Evolutionary conservation across 441 rosid genomes (phyloP).

Genomic region (Erodium trifolium): DNA sequence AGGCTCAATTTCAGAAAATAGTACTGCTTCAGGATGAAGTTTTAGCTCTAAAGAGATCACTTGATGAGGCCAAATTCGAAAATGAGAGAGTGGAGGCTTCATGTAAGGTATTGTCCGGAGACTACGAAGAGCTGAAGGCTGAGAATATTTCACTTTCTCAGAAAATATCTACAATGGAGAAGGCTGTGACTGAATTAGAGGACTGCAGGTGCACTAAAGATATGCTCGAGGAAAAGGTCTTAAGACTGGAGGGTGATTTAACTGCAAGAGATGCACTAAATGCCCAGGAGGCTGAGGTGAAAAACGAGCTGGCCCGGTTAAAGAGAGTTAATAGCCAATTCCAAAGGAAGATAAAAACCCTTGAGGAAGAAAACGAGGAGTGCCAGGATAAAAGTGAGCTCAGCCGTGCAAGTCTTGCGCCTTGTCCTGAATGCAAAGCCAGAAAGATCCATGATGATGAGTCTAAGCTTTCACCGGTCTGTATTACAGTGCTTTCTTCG

Average conservation of each 20-base stretch:
- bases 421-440: conserved; percentile 18
- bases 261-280: conserved; percentile 51
- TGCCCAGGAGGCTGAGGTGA: conserved; percentile 44
- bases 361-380: conserved; percentile 39
- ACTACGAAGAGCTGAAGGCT: conserved; percentile 33
- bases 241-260: conserved; percentile 27
- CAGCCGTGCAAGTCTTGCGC: conserved; percentile 19
- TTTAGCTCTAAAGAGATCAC: conserved; percentile 26
- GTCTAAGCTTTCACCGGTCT: conserved; percentile 17
- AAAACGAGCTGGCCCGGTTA: conserved; percentile 43
- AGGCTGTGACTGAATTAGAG: conserved; percentile 31
- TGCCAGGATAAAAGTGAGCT: conserved; percentile 22
- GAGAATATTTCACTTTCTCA: conserved; percentile 29
- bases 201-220: conserved; percentile 26
- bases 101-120: conserved; percentile 20
- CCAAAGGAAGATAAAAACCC: conserved; percentile 32
- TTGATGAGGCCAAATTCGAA: conserved; percentile 23
- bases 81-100: conserved; percentile 36
- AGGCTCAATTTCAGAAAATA: conserved; percentile 29
- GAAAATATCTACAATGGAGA: conserved; percentile 31
- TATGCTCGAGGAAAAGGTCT: conserved; percentile 36
- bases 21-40: conserved; percentile 32
- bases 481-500: background rate
- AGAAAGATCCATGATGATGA: conserved; percentile 16
- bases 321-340: conserved; percentile 35